phyloP scores from a whole-genome alignment of 1,284 basidiomycete genomes.

The Ceratobasidium sp. region DNA sequence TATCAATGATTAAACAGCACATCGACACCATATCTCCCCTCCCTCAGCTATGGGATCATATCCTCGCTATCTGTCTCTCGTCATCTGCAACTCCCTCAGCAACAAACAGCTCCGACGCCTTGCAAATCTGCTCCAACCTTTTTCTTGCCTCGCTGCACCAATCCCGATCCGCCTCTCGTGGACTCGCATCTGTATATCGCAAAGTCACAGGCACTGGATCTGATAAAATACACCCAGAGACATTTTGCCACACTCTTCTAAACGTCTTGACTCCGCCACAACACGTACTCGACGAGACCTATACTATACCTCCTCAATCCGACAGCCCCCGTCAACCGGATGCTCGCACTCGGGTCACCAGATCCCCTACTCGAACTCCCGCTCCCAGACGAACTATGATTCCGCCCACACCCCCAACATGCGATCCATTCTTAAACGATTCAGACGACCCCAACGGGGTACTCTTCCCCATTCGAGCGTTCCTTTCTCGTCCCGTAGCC shows the following conservation, averaged over 20 bases:
- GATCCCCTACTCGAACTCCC: constrained; percentile 19
- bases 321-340: neutral
- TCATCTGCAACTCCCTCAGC: constrained; percentile 27
- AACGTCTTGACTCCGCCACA: neutral
- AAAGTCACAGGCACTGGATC: constrained; percentile 6
- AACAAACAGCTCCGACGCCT: constrained; percentile 5
- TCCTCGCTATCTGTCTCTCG: constrained; percentile 32
- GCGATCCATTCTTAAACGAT: constrained; percentile 25
- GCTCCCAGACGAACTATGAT: neutral
- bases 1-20: constrained; percentile 38
- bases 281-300: constrained; percentile 11
- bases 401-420: constrained; percentile 31
- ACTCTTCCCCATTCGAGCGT: constrained; percentile 33
- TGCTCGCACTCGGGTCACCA: neutral
- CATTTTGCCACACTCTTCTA: constrained; percentile 20
- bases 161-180: constrained; percentile 25
- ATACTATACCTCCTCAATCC: constrained; percentile 7
- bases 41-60: constrained; percentile 36
- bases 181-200: constrained; percentile 20
- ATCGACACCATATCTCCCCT: constrained; percentile 32
- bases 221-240: constrained; percentile 3
- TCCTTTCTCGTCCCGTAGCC: constrained; percentile 22
- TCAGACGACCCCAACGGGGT: constrained; percentile 20
- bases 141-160: constrained; percentile 29
- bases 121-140: constrained; percentile 31